Evolutionary conservation across 1,284 basidiomycete species (phyloP).

Genomic region (Rhodotorula sp.): DNA sequence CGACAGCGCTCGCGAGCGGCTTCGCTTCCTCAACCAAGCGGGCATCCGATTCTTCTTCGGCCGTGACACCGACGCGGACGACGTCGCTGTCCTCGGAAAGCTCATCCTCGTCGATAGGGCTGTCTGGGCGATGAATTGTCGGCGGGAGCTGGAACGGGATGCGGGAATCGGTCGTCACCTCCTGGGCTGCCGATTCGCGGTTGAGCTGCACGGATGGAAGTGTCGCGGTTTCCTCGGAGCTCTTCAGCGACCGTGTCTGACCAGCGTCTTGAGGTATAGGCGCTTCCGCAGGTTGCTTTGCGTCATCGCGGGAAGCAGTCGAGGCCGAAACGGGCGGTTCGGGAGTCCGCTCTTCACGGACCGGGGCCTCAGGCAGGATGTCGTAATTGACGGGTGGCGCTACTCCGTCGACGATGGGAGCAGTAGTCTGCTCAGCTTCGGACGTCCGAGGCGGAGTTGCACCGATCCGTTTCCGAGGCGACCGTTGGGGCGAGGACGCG

Average conservation of each 20-base stretch:
- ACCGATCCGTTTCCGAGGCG: not conserved
- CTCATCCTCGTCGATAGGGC: not conserved
- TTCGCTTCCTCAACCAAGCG: not conserved
- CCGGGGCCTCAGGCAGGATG: not conserved
- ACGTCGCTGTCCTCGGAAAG: constrained; percentile 9
- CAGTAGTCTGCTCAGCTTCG: not conserved
- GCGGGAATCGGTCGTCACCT: not conserved
- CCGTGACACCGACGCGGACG: not conserved
- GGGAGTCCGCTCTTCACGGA: too few species aligned
- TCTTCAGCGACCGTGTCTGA: too few species aligned
- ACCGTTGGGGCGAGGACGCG: too few species aligned
- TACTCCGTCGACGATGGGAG: constrained; percentile 7
- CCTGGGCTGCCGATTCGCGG: not conserved
- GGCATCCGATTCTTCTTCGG: not conserved
- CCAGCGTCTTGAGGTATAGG: too few species aligned
- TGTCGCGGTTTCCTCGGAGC: not conserved
- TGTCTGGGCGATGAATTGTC: not conserved
- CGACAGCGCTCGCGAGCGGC: not conserved
- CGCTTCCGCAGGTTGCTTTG: too few species aligned
- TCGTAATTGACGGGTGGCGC: constrained; percentile 17
- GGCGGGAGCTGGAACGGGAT: not conserved
- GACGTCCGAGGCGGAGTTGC: constrained; percentile 5
- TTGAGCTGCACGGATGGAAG: not conserved
- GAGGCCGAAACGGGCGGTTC: not conserved
- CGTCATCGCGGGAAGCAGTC: too few species aligned